A percentile compares a stretch with the other conserved stretches of the same genome.
phyloP scores from a whole-genome alignment of 805 yeast species.

The Huiozyma naganishii region DNA sequence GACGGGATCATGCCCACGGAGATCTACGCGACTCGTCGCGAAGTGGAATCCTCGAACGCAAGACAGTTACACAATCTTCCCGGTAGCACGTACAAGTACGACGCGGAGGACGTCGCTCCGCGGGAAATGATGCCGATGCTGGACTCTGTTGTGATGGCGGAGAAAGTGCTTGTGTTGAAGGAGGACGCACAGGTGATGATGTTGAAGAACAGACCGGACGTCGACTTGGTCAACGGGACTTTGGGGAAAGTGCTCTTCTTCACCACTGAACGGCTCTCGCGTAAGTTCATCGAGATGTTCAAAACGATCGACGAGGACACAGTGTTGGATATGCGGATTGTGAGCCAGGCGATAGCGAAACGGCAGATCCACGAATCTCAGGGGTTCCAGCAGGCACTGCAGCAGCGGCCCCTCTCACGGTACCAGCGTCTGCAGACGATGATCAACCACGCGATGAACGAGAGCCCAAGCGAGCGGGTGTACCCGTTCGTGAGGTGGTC shows the following conservation, averaged over 20 bases:
- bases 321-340: constrained; percentile 25
- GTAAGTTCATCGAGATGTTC: constrained; percentile 16
- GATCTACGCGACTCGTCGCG: constrained; percentile 72
- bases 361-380: constrained; percentile 13
- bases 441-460: constrained; percentile 13
- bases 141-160: constrained; percentile 61
- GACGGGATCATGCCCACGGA: constrained; percentile 88
- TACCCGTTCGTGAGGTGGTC: constrained; percentile 30
- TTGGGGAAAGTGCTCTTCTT: constrained; percentile 57
- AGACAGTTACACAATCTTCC: constrained; percentile 38
- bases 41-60: constrained; percentile 70
- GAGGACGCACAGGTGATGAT: constrained; percentile 92
- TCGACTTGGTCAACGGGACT: constrained; percentile 75
- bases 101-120: constrained; percentile 35
- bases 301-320: constrained; percentile 19
- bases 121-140: constrained; percentile 28
- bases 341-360: constrained; percentile 24
- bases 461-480: constrained; percentile 9
- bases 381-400: constrained; percentile 21
- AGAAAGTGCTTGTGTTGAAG: constrained; percentile 50
- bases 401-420: constrained; percentile 12
- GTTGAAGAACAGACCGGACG: constrained; percentile 66
- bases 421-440: constrained; percentile 9
- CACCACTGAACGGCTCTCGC: constrained; percentile 20
- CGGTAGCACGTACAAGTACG: constrained; percentile 37